Percentiles rank a stretch among this genome's conserved stretches.
Conservation (phyloP, 768 basidiomycete species). For the Tricholoma terreum region DNA sequence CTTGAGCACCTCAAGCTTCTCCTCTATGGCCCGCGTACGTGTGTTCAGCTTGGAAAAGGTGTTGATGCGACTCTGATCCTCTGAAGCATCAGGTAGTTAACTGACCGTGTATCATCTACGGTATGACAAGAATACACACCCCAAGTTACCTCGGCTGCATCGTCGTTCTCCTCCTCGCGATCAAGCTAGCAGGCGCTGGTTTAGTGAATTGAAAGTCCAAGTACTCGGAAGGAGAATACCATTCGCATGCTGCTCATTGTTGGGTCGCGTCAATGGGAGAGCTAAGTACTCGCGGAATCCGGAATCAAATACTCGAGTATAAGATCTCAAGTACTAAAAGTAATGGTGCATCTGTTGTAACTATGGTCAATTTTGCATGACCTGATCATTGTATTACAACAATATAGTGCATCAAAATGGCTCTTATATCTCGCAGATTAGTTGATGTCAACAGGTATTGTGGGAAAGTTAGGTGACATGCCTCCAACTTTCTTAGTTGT, state of each 20-base stretch:
- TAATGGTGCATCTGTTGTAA: no score
- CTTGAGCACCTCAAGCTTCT: constrained; percentile 69
- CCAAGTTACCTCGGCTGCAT: constrained; percentile 80
- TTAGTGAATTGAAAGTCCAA: constrained; percentile 1
- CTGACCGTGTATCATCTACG: background rate
- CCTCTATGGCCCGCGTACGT: constrained; percentile 67
- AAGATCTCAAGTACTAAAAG: no score
- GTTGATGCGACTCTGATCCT: constrained; percentile 90
- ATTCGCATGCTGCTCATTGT: constrained; percentile 52
- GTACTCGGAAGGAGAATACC: constrained; percentile 34
- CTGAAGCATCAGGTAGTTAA: constrained; percentile 29
- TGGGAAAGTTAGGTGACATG: no score
- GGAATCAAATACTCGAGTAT: no score
- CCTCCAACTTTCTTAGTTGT: background rate
- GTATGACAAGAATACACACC: constrained; percentile 41
- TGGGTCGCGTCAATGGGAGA: no score
- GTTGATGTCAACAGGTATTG: no score
- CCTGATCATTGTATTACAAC: no score
- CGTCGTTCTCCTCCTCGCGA: constrained; percentile 74
- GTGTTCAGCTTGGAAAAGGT: constrained; percentile 89
- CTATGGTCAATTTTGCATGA: no score
- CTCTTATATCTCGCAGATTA: no score
- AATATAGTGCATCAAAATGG: no score
- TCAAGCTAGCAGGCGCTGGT: constrained; percentile 46
- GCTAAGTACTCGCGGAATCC: background rate